phyloP scores from a whole-genome alignment of 176 grass and related monocot genomes.

The Chrysopogon serrulatus region DNA sequence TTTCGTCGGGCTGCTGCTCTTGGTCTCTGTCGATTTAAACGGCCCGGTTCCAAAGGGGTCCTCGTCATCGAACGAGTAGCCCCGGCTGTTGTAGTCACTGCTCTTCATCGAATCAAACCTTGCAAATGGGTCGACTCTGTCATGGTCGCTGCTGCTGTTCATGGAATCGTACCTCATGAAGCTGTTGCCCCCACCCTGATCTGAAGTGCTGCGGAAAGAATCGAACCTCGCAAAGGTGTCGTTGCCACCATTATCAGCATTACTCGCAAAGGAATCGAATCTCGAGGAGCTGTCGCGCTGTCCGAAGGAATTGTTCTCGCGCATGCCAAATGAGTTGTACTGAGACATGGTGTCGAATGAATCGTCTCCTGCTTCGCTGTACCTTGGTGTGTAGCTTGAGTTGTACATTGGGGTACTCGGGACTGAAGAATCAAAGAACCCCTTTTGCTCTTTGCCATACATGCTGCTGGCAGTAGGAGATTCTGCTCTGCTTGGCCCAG shows the following conservation, averaged over 20 bases:
- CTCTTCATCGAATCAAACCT: conserved; percentile 87
- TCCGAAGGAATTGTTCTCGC: conserved; percentile 39
- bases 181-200: conserved; percentile 44
- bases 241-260: conserved; percentile 33
- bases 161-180: conserved; percentile 74
- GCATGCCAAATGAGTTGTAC: conserved; percentile 45
- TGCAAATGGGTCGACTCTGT: conserved; percentile 47
- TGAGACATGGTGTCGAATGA: conserved; percentile 80
- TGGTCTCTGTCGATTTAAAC: conserved; percentile 52
- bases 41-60: conserved; percentile 71
- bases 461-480: conserved; percentile 50
- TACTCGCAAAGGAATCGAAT: conserved; percentile 72
- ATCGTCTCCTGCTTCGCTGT: conserved; percentile 81
- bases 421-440: conserved; percentile 76
- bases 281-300: conserved; percentile 48
- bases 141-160: conserved; percentile 58
- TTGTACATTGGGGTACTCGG: conserved; percentile 84
- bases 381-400: conserved; percentile 82
- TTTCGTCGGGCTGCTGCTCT: conserved; percentile 60
- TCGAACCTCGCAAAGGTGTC: conserved; percentile 66
- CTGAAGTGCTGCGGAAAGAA: conserved; percentile 74
- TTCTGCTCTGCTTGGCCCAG: conserved; percentile 58
- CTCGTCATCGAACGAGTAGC: conserved; percentile 60
- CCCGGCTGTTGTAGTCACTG: conserved; percentile 32
- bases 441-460: conserved; percentile 54